Percentiles rank a stretch among this genome's conserved stretches.
phyloP scores from a whole-genome alignment of 192 early-diverging fungal genomes.

The Coemansia erecta region DNA sequence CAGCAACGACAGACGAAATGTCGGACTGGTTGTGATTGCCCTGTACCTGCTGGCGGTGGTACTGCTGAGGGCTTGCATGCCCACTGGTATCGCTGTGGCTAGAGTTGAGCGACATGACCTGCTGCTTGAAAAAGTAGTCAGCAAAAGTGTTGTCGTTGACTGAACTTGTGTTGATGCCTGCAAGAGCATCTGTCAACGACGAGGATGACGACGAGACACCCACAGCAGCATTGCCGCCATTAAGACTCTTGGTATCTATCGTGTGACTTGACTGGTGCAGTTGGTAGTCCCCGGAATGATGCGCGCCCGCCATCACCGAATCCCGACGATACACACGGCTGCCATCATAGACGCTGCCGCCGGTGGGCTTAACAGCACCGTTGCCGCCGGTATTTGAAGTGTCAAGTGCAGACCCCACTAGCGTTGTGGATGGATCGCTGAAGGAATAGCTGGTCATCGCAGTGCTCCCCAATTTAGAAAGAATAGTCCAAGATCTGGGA shows the following conservation, averaged over 20 bases:
- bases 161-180: constrained; percentile 12
- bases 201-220: constrained; percentile 12
- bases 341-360: constrained; percentile 9
- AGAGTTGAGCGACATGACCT: constrained; percentile 14
- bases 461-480: constrained; percentile 1
- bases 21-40: constrained; percentile 9
- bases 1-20: constrained; percentile 40
- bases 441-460: constrained; percentile 48
- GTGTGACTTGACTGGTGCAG: constrained; percentile 15
- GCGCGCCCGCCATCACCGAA: constrained; percentile 17
- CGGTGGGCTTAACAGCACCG: constrained; percentile 4
- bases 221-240: not conserved
- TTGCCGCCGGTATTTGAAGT: constrained; percentile 6
- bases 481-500: not conserved
- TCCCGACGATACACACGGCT: constrained; percentile 32
- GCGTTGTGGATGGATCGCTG: constrained; percentile 31
- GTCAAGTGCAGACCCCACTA: constrained; percentile 26
- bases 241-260: constrained; percentile 2
- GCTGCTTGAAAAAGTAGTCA: constrained; percentile 48
- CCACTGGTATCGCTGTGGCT: not conserved
- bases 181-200: constrained; percentile 14
- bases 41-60: constrained; percentile 5
- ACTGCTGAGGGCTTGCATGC: constrained; percentile 5
- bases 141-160: constrained; percentile 27
- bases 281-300: constrained; percentile 16